These are phyloP conservation scores for Arachis monticola DNA, from an alignment of 331 rosid genomes.

Conservation along the genomic window DNA sequence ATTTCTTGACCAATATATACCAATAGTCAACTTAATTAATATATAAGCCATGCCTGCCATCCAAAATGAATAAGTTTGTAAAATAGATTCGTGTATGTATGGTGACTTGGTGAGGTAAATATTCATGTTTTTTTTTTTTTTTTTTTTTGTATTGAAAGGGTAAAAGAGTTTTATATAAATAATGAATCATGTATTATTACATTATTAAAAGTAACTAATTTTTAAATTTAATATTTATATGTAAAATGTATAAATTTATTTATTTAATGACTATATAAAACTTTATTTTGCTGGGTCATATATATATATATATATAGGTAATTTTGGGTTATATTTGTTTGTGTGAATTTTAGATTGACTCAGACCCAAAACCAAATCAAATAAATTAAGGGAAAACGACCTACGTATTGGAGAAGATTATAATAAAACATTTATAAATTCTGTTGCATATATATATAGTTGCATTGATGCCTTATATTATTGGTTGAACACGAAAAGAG, in stretches of 20 bases:
- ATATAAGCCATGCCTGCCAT: neutral
- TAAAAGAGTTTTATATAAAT: too few relatives aligned
- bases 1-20: neutral
- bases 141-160: too few relatives aligned
- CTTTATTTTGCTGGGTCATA: too few relatives aligned
- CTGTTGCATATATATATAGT: neutral
- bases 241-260: too few relatives aligned
- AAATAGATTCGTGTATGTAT: neutral
- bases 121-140: too few relatives aligned
- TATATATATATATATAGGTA: too few relatives aligned
- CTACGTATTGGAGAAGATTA: neutral
- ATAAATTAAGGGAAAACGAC: neutral
- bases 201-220: too few relatives aligned
- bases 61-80: neutral
- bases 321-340: neutral
- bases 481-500: neutral
- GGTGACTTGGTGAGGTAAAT: too few relatives aligned
- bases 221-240: too few relatives aligned
- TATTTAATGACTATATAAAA: too few relatives aligned
- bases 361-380: neutral
- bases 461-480: neutral
- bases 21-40: conserved; percentile 1
- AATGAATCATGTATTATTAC: too few relatives aligned
- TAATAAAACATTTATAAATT: conserved; percentile 1
- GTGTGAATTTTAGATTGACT: neutral